Percentiles rank a stretch among this genome's conserved stretches.
These are phyloP conservation scores for Monilinia fructicola DNA, from an alignment of 2,329 filamentous ascomycete genomes.

Conservation along the genomic window DNA sequence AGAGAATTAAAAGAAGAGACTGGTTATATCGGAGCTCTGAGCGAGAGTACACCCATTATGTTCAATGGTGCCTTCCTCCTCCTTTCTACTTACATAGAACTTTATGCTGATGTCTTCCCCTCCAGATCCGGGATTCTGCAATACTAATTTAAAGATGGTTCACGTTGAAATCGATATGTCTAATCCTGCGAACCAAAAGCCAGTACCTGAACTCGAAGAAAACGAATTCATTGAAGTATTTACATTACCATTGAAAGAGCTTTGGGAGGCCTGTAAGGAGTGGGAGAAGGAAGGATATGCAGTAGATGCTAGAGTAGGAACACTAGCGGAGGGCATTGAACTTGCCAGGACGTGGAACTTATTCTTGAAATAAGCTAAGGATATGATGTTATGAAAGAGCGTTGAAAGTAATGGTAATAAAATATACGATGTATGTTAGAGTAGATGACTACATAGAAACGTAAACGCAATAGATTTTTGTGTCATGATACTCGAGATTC, in stretches of 20 bases:
- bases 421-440: background rate
- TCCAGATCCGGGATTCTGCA: slow-evolving; percentile 62
- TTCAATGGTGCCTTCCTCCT: slow-evolving; percentile 52
- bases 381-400: background rate
- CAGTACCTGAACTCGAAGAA: slow-evolving; percentile 49
- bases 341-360: slow-evolving; percentile 43
- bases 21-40: slow-evolving; percentile 58
- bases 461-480: slow-evolving; percentile 4
- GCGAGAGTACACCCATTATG: slow-evolving; percentile 63
- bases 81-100: background rate
- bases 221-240: slow-evolving; percentile 56
- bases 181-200: slow-evolving; percentile 47
- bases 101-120: background rate
- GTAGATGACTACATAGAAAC: background rate
- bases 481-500: background rate
- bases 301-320: slow-evolving; percentile 44
- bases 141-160: slow-evolving; percentile 60
- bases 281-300: slow-evolving; percentile 46
- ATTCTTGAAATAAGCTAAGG: slow-evolving; percentile 19
- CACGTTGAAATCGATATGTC: slow-evolving; percentile 51
- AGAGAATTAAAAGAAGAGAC: slow-evolving; percentile 67
- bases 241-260: slow-evolving; percentile 46
- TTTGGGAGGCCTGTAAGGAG: slow-evolving; percentile 48
- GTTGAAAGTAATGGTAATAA: background rate
- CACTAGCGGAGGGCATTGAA: slow-evolving; percentile 44